Base-by-base conservation (phyloP, 2,329 filamentous ascomycete genomes). In the Claviceps sp. region DNA sequence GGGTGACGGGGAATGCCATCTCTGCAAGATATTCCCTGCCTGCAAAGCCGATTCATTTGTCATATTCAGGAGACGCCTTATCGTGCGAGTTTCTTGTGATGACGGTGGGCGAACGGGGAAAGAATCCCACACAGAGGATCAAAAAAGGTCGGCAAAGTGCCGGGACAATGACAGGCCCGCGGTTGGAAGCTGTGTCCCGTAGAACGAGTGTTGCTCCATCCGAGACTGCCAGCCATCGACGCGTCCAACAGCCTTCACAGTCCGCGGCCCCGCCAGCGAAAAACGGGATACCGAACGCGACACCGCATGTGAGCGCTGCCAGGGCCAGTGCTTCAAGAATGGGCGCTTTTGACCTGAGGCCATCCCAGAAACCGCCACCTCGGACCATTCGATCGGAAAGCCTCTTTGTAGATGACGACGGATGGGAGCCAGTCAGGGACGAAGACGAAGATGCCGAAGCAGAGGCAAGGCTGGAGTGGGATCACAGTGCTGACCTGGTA, bases 51-150 rank as follows among this genome's bases (percentile, higher is more conserved):
- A 77, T 91, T 62, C 84, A 88, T 60, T 75, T 91, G 54, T 79
- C 74, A 45, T 91, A 91, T 61, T 74, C 77, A 24, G 76, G 78
- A 43, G 81, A 84, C 53, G 85, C 82, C 38, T 73, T 90, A 37
- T 69, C 78, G 40, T 87, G 82, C 65, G 84, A 90, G 57, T 90
- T 89, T 59, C 84, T 89, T 44, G 75, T 91, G 55, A 90, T 89
- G 85, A 91, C 87, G 1, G 81, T 85, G 8, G 87, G 86, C 14
- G 85, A 89, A 57, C 73, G 74, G 53, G 72, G 73, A 50, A 73
- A 68, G 30, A 74, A 73, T 46, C 65, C 71, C 5, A 65, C 64
- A 11, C 73, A 74, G 54, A 76, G 72, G 61, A 70, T 70, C 45
- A 77, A 72, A 56, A 77, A 71, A 55, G 63, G 66, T 0, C 65